Conservation (phyloP, 2,329 filamentous ascomycete genomes). For the Calonectria fujianensis region DNA sequence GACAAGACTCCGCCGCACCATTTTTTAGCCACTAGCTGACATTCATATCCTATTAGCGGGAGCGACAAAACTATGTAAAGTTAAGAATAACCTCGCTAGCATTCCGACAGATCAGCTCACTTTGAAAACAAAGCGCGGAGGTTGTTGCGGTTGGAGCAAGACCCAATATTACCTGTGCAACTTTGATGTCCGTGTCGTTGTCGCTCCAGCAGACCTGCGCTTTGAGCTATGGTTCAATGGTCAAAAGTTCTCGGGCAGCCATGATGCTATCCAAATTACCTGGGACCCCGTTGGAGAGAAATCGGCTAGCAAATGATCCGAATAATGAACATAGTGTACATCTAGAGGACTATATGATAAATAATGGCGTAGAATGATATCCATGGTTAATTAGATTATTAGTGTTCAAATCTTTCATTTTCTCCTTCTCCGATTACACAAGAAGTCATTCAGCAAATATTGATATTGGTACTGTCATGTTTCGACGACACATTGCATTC, state of each 20-base stretch:
- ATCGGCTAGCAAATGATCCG: neutral
- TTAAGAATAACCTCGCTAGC: conserved; percentile 64
- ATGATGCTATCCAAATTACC: conserved; percentile 45
- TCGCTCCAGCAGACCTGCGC: conserved; percentile 72
- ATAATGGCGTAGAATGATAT: neutral
- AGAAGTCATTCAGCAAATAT: too few species aligned
- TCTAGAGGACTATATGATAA: neutral
- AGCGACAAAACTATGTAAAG: conserved; percentile 61
- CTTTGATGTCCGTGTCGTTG: conserved; percentile 72
- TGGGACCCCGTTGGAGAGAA: conserved; percentile 39
- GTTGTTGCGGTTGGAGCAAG: conserved; percentile 58
- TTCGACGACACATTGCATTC: too few species aligned
- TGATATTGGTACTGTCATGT: too few species aligned
- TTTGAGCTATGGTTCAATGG: conserved; percentile 65
- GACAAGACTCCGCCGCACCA: too few species aligned
- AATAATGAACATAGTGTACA: too few species aligned
- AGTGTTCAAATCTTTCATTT: too few species aligned
- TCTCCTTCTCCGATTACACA: too few species aligned
- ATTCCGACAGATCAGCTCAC: conserved; percentile 63
- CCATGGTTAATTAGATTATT: neutral
- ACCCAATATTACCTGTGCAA: conserved; percentile 62
- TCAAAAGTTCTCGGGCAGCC: conserved; percentile 53
- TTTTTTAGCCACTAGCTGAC: neutral
- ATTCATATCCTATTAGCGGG: conserved; percentile 54
- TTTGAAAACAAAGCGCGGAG: conserved; percentile 55